Base-by-base conservation (phyloP, 306 rosid species). In the Cyamopsis tetragonoloba region DNA sequence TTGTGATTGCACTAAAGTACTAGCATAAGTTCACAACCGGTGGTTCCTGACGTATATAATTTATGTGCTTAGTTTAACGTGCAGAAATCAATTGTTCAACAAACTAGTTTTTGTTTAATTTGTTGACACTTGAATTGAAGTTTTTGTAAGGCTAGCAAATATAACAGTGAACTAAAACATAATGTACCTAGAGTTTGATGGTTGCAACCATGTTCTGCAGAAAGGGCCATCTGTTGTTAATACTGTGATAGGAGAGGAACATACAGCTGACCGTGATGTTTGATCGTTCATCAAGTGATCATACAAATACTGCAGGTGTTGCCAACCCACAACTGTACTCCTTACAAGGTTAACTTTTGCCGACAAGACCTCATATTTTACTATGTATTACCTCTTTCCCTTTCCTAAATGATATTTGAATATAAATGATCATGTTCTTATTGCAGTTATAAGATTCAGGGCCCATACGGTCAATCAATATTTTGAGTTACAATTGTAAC, bases 141-240 rank as follows among this genome's bases (percentile, higher is more conserved):
- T 53, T 28, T 62, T 20, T 26, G 34, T 35, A 42, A 24, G 70
- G n/a, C 34, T 17, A 12, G 38, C 17, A 2, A 24, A 60, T 28
- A 24, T 17, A 13, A 38, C 24, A 19, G 30, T 12, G 58, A 49
- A 32, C 24, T 10, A 51, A 8, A 18, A 11, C 3, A 42, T 19
- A 6, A 15, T 54, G 14, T n/a, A 54, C 47, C 19, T 80, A 70
- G 56, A 42, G 31, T 66, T 75, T 78, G 63, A 79, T 76, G 41
- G 43, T 73, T 63, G 38, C 47, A 62, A 48, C 72, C 46, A 62
- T 38, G 26, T 44, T 17, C 69, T 74, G 82, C 89, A 91, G 97
- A 91, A 88, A 81, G 97, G 97, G 66, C 92, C 96, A 65, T 70
- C 91, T 63, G 96, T 88, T 77, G 86, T 96, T 24, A 96, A 91